Percentiles rank a stretch among this genome's conserved stretches.
phyloP scores from a whole-genome alignment of 2,329 filamentous ascomycete genomes.

The Escovopsis sp. region DNA sequence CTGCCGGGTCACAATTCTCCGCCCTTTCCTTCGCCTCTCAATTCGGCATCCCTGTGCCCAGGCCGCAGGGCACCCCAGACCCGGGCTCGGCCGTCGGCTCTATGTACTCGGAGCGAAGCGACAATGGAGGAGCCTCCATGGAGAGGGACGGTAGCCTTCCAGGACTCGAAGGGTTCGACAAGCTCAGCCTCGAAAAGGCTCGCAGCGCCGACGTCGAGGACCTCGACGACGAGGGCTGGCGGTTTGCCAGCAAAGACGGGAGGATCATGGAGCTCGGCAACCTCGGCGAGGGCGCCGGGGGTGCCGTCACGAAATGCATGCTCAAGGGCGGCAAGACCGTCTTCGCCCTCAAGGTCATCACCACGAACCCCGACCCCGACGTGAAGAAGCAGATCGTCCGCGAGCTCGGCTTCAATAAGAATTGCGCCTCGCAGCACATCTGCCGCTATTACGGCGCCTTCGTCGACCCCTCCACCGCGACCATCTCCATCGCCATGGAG shows the following conservation, averaged over 20 bases:
- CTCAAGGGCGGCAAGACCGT: conserved; percentile 85
- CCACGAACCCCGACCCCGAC: conserved; percentile 91
- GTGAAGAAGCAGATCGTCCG: conserved; percentile 97
- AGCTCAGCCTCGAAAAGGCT: conserved; percentile 67
- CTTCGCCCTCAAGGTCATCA: conserved; percentile 97
- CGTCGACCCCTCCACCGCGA: conserved; percentile 86
- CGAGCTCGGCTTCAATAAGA: conserved; percentile 95
- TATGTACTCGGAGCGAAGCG: conserved; percentile 66
- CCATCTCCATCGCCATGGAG: conserved; percentile 98
- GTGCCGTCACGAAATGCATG: conserved; percentile 82
- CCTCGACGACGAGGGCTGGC: conserved; percentile 88
- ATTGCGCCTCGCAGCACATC: conserved; percentile 89
- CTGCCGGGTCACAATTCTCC: conserved; percentile 77
- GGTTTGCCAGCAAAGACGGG: conserved; percentile 77
- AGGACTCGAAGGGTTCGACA: conserved; percentile 62
- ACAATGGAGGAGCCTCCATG: conserved; percentile 54
- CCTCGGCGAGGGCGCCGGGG: conserved; percentile 86
- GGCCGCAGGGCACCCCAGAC: conserved; percentile 57
- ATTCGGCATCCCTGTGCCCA: conserved; percentile 49
- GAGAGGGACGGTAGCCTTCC: conserved; percentile 71
- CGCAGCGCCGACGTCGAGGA: conserved; percentile 82
- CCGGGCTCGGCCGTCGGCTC: conserved; percentile 80
- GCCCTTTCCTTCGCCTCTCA: conserved; percentile 65
- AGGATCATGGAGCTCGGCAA: conserved; percentile 79
- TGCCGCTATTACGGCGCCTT: conserved; percentile 97